phyloP scores from a whole-genome alignment of 306 rosid species.

The Quercus parvula region DNA sequence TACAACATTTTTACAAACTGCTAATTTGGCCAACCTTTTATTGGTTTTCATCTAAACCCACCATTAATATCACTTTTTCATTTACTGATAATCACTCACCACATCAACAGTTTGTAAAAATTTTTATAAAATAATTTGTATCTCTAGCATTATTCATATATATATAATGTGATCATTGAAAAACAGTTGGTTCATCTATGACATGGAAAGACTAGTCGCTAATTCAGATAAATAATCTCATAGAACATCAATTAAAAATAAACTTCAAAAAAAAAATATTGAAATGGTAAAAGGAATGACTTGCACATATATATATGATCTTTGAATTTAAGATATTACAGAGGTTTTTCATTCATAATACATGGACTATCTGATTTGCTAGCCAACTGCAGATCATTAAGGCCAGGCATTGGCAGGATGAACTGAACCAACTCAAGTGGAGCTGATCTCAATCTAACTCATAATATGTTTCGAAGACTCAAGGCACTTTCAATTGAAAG shows the following conservation, averaged over 20 bases:
- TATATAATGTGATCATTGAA: background rate
- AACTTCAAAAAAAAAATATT: background rate
- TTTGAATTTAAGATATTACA: background rate
- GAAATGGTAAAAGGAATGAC: background rate
- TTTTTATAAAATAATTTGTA: too few relatives aligned
- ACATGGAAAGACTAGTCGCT: background rate
- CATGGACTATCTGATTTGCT: background rate
- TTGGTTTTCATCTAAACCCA: too few relatives aligned
- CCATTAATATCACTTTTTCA: too few relatives aligned
- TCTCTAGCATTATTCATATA: too few relatives aligned
- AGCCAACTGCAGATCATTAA: background rate
- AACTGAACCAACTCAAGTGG: background rate
- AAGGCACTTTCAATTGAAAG: constrained; percentile 1
- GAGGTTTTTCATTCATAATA: background rate
- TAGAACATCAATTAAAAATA: background rate
- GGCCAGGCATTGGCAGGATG: background rate
- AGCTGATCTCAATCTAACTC: background rate
- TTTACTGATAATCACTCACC: too few relatives aligned
- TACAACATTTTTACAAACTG: too few relatives aligned
- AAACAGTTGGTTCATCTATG: background rate
- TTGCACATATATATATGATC: background rate
- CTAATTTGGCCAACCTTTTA: too few relatives aligned
- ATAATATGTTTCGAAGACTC: constrained; percentile 6
- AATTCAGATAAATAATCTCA: background rate
- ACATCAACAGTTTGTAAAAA: too few relatives aligned